phyloP scores from a whole-genome alignment of 176 grass and related monocot species.

The Eleusine coracana region DNA sequence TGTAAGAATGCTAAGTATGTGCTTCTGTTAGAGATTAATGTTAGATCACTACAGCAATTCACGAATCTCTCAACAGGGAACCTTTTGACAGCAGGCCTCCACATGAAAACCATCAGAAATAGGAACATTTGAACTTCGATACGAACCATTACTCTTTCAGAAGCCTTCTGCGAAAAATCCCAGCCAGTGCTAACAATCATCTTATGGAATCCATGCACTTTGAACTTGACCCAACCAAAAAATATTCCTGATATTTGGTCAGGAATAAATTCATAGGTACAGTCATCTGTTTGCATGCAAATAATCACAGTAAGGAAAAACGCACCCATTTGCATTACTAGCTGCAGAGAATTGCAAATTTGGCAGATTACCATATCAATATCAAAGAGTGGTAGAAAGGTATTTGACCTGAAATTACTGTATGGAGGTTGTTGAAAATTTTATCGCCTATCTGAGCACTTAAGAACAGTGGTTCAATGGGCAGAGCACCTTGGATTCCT shows the following conservation, averaged over 20 bases:
- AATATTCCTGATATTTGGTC: constrained; percentile 77
- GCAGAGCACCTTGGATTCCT: constrained; percentile 67
- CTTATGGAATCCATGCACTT: constrained; percentile 54
- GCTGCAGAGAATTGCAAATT: constrained; percentile 2
- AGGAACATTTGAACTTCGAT: constrained; percentile 2
- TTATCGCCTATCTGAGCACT: constrained; percentile 36
- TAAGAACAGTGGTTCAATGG: constrained; percentile 65
- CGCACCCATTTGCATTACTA: not conserved
- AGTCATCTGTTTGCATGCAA: constrained; percentile 51
- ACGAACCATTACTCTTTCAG: constrained; percentile 69
- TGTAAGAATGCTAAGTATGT: not conserved
- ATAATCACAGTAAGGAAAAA: constrained; percentile 17
- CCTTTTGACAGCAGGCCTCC: not conserved
- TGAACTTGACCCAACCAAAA: constrained; percentile 76
- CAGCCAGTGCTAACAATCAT: constrained; percentile 68
- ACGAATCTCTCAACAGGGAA: not conserved
- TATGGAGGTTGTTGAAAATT: constrained; percentile 43
- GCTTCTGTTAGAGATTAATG: not conserved
- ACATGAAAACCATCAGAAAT: constrained; percentile 14
- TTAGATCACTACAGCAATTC: not conserved
- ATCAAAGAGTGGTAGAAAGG: not conserved
- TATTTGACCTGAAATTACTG: constrained; percentile 54
- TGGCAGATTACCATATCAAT: constrained; percentile 2
- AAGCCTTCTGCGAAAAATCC: constrained; percentile 50
- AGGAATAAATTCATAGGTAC: constrained; percentile 65